phyloP scores from a whole-genome alignment of 345 rosid genomes.

The Gynandropsis gynandra region DNA sequence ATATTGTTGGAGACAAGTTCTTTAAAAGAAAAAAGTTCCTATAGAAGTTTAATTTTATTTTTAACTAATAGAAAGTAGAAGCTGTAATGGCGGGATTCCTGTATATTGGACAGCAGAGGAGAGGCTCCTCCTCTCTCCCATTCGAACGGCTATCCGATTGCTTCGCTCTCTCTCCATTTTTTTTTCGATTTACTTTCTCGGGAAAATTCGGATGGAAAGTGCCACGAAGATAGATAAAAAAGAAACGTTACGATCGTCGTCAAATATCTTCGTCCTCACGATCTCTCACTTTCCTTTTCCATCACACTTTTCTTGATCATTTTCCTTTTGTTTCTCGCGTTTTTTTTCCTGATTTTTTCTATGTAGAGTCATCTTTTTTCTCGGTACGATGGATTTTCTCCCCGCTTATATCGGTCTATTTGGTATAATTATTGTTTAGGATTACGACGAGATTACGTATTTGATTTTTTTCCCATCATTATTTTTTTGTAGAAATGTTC shows the following conservation, averaged over 20 bases:
- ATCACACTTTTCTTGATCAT: conserved; percentile 18
- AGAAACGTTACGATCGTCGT: conserved; percentile 15
- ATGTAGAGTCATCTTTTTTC: conserved; percentile 15
- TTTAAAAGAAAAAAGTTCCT: too few relatives aligned
- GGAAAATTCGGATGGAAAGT: conserved; percentile 30
- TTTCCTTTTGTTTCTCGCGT: neutral
- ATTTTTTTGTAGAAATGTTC: conserved; percentile 4
- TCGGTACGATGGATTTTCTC: conserved; percentile 1
- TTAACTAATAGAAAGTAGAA: too few relatives aligned
- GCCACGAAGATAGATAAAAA: neutral
- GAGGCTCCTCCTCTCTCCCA: too few relatives aligned
- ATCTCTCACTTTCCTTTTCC: conserved; percentile 20
- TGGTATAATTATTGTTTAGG: neutral
- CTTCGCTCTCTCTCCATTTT: conserved; percentile 18
- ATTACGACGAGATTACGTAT: conserved; percentile 7
- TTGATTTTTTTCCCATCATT: conserved; percentile 4
- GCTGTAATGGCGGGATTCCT: too few relatives aligned
- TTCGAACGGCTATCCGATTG: conserved; percentile 6
- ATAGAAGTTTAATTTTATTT: too few relatives aligned
- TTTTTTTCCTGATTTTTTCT: conserved; percentile 13
- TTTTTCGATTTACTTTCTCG: conserved; percentile 18
- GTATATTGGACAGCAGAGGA: too few relatives aligned
- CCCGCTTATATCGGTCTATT: neutral
- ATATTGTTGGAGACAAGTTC: too few relatives aligned
- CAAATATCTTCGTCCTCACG: conserved; percentile 28